These are phyloP conservation scores for Bruguiera parviflora DNA, from an alignment of 345 rosid species.

Conservation along the genomic window DNA sequence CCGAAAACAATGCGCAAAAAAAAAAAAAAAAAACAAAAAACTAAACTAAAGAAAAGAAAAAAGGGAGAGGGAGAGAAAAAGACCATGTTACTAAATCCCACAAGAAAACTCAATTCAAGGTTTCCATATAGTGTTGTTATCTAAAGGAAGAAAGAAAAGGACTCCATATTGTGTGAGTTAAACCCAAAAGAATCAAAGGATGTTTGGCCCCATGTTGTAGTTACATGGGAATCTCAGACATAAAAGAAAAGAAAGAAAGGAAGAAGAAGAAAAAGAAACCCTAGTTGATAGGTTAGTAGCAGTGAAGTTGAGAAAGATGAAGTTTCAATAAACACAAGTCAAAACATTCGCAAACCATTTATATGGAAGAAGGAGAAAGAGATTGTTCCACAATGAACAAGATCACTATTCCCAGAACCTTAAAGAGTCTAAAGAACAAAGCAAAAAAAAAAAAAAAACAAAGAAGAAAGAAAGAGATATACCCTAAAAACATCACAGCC, in stretches of 20 bases:
- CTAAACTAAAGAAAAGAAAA: slow-evolving; percentile 11
- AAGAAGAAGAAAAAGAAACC: not conserved
- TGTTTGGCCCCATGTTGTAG: too few species aligned
- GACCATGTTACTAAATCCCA: slow-evolving; percentile 10
- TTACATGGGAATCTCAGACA: too few species aligned
- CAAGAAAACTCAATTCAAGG: slow-evolving; percentile 4
- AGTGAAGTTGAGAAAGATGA: not conserved
- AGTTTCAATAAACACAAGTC: not conserved
- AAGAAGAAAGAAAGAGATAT: not conserved
- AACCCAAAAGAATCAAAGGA: not conserved
- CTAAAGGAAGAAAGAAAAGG: not conserved
- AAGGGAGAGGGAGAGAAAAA: not conserved
- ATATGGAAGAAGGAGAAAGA: slow-evolving; percentile 12
- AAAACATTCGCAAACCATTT: slow-evolving; percentile 20
- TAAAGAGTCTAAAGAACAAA: slow-evolving; percentile 3
- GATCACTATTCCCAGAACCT: slow-evolving; percentile 26
- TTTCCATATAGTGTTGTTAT: not conserved
- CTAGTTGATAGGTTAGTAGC: slow-evolving; percentile 11
- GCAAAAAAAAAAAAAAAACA: not conserved
- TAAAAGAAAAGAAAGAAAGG: not conserved
- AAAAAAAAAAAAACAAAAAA: slow-evolving; percentile 4
- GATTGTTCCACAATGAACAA: slow-evolving; percentile 27
- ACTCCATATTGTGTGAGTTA: too few species aligned
- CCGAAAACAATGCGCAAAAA: slow-evolving; percentile 27
- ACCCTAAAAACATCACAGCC: slow-evolving; percentile 15